These are phyloP conservation scores for Myriosclerotinia scirpicola DNA, from an alignment of 2,329 filamentous ascomycete species.

Conservation along the genomic window DNA sequence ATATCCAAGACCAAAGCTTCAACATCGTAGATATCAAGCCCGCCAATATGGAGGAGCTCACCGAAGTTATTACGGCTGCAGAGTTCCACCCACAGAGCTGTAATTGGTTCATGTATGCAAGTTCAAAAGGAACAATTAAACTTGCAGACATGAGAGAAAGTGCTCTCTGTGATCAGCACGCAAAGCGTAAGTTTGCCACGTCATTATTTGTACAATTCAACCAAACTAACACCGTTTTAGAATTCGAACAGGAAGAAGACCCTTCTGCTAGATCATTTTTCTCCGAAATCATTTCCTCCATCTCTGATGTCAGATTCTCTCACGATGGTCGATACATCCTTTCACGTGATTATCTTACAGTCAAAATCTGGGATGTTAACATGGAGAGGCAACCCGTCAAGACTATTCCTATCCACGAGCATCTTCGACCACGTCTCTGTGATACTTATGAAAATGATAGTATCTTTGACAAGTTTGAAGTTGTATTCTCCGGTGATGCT, in stretches of 20 bases:
- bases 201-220: not conserved
- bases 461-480: constrained; percentile 99
- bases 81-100: constrained; percentile 97
- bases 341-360: constrained; percentile 94
- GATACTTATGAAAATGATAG: constrained; percentile 99
- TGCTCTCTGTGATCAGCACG: constrained; percentile 91
- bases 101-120: constrained; percentile 99
- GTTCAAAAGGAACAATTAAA: constrained; percentile 98
- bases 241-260: constrained; percentile 99
- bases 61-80: constrained; percentile 96
- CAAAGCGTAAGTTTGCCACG: constrained; percentile 66
- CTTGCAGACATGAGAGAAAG: constrained; percentile 98
- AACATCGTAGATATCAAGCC: constrained; percentile 99
- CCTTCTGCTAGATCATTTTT: constrained; percentile 97
- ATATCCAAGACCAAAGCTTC: constrained; percentile 99
- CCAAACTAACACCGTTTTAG: constrained; percentile 49
- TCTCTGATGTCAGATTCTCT: constrained; percentile 97
- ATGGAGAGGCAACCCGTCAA: constrained; percentile 98
- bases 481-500: constrained; percentile 95
- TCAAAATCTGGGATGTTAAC: constrained; percentile 99
- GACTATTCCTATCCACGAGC: constrained; percentile 98
- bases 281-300: constrained; percentile 98
- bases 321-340: constrained; percentile 95
- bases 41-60: constrained; percentile 99
- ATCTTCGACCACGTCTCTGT: constrained; percentile 88